These are phyloP conservation scores for Sphagnurus paluster DNA, from an alignment of 1,284 basidiomycete genomes.

Conservation along the genomic window DNA sequence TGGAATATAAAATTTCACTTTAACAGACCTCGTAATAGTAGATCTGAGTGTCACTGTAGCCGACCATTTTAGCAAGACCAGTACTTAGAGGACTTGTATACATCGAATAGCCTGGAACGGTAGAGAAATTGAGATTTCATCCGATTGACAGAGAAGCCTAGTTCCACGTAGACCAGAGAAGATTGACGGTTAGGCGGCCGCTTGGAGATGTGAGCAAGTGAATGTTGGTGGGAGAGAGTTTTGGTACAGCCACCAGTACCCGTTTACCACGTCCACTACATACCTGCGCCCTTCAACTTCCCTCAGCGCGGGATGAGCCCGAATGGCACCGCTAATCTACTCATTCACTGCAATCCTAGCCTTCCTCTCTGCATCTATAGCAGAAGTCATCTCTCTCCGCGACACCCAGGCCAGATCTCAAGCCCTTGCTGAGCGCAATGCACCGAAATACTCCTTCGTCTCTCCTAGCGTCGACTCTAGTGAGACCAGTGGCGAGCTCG, in stretches of 20 bases:
- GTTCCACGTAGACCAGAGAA: no score
- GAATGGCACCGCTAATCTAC: slow-evolving; percentile 28
- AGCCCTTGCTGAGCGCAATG: slow-evolving; percentile 24
- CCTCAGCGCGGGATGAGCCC: slow-evolving; percentile 27
- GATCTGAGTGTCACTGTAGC: no score
- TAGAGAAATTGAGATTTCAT: no score
- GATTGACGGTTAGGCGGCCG: no score
- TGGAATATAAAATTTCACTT: no score
- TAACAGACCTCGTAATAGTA: no score
- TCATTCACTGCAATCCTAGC: slow-evolving; percentile 22
- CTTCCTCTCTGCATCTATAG: slow-evolving; percentile 23
- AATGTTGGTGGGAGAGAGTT: background rate
- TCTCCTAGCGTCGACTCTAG: slow-evolving; percentile 19
- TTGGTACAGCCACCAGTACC: slow-evolving; percentile 8
- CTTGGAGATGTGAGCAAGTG: background rate
- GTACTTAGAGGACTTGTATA: no score
- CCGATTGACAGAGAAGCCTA: no score
- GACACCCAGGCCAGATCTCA: slow-evolving; percentile 18
- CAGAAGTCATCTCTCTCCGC: slow-evolving; percentile 27
- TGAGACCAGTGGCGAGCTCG: slow-evolving; percentile 46
- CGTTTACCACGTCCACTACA: background rate
- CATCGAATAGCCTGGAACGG: no score
- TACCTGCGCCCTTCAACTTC: slow-evolving; percentile 6
- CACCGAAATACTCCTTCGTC: slow-evolving; percentile 21
- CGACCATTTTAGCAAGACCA: no score